These are phyloP conservation scores for Avena eriantha DNA, from an alignment of 176 grass and related monocot genomes.

Conservation along the genomic window DNA sequence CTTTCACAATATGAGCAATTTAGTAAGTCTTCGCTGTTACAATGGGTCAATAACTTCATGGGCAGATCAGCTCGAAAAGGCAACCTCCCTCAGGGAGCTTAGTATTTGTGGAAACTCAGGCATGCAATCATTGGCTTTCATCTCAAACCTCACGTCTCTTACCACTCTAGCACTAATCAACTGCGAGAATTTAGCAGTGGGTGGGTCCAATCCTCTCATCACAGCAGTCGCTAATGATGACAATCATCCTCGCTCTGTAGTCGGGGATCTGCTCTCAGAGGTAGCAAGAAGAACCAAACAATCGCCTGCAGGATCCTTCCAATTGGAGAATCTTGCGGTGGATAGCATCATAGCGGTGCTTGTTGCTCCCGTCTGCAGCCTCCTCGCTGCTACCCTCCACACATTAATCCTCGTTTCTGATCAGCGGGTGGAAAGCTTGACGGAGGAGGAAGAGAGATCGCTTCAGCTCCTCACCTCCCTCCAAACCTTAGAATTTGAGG, in stretches of 20 bases:
- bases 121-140: background rate
- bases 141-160: background rate
- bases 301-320: background rate
- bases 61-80: background rate
- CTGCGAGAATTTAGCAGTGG: background rate
- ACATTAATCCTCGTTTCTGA: no score
- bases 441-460: no score
- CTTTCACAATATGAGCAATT: no score
- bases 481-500: no score
- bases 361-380: no score
- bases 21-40: no score
- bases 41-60: no score
- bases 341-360: no score
- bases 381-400: no score
- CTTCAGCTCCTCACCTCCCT: no score
- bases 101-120: background rate
- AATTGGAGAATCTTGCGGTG: background rate
- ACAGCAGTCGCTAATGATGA: background rate
- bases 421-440: no score
- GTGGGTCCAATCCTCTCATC: background rate
- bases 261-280: background rate
- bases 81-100: background rate
- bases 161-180: background rate
- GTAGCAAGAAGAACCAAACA: background rate
- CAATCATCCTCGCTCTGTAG: background rate